Evolutionary conservation across 495 filamentous ascomycete species (phyloP), one percentile per base, ranked within the genome.

Genomic region (Parachaetomium inaequale): DNA sequence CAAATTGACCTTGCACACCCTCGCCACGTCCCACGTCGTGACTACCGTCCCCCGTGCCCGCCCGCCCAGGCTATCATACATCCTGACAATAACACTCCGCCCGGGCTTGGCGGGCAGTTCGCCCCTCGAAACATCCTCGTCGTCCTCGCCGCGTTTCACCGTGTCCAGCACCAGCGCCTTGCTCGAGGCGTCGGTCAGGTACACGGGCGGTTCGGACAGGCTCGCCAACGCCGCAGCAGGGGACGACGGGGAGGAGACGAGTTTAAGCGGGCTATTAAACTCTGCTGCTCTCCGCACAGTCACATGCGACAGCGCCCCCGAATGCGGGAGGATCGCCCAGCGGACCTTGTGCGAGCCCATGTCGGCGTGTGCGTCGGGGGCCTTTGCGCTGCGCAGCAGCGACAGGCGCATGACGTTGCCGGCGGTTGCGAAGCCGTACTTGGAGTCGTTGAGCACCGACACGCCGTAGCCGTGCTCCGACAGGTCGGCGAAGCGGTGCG

Each of bases 401-500:
- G 88, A 92, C 17, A 98, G 80, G 19, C 94, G 87, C 94, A 98
- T 98, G 42, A 93, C 74, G 64, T 87, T 91, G n/a, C 94, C 94
- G 53, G 79, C 81, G 23, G 91, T 96, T 40, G 94, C 94, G 73
- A 98, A 98, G 26, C 94, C 94, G 66, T 97, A 97, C 74, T 98
- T 98, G 75, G 84, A 88, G 71, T 98, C 94, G 73, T 98, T 98
- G 32, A 98, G 82, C 66, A 98, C 89, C 5, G 90, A 92, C 2
- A 98, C 90, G 63, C 94, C 94, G 71, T 96, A 97, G 36, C 86
- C 87, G 70, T 91, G 78, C 72, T 98, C 94, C 5, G 91, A 96
- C 56, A 98, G 81, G 74, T 98, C 94, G n/a, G 94, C 94, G 81
- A 89, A 98, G 73, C 91, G 93, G 78, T 98, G 94, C 74, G 89